Conservation (phyloP, 75 land plant species). For the Ceratopteris richardii region DNA sequence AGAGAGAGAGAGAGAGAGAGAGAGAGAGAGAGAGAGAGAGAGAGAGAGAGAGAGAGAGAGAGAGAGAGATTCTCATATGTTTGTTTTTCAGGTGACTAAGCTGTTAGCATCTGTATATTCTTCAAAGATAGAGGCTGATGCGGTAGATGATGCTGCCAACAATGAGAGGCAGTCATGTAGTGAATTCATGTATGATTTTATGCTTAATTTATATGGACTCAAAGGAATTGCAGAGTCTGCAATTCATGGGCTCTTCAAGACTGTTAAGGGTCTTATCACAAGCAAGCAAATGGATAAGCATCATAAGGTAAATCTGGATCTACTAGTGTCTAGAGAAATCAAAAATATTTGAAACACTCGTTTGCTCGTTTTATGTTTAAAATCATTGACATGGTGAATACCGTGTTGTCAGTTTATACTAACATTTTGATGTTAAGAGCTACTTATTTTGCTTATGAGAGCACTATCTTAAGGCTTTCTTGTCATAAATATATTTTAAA, state of each 20-base stretch:
- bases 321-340: too few species aligned
- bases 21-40: not conserved
- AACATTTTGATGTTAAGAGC: too few species aligned
- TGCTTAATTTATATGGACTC: constrained; percentile 29
- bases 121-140: constrained; percentile 27
- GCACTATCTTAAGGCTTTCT: too few species aligned
- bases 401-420: too few species aligned
- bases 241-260: constrained; percentile 29
- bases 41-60: not conserved
- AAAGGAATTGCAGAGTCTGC: constrained; percentile 40
- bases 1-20: not conserved
- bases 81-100: constrained; percentile 23
- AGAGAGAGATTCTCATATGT: not conserved
- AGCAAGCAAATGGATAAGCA: constrained; percentile 30
- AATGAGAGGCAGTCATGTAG: constrained; percentile 30
- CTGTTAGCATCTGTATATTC: constrained; percentile 20
- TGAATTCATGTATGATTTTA: constrained; percentile 40
- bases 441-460: too few species aligned
- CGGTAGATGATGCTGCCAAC: constrained; percentile 26
- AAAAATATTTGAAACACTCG: too few species aligned
- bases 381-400: too few species aligned
- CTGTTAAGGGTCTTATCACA: constrained; percentile 20
- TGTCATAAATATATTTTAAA: too few species aligned
- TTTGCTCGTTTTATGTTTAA: too few species aligned
- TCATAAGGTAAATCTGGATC: constrained; percentile 30